Conservation (phyloP, 1,284 basidiomycete genomes). For the Boletellus deceptivus region DNA sequence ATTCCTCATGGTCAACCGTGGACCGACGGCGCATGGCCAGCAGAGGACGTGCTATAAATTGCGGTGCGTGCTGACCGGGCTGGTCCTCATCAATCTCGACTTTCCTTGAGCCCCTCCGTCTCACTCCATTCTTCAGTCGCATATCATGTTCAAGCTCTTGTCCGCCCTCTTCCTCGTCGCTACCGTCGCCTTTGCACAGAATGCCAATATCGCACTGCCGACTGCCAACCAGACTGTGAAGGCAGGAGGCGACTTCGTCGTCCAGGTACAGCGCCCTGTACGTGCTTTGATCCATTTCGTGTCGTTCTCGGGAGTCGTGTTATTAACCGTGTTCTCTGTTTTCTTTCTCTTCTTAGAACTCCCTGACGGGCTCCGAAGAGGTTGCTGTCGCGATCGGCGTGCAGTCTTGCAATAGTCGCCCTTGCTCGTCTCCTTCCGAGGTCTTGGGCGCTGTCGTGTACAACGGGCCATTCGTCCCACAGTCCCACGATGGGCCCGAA, state of each 20-base stretch:
- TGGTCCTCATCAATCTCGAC: no score
- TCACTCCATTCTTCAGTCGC: no score
- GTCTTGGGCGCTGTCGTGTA: conserved; percentile 28
- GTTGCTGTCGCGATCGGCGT: conserved; percentile 31
- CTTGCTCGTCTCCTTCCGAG: conserved; percentile 14
- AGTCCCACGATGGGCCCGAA: conserved; percentile 15
- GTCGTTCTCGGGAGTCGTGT: background rate
- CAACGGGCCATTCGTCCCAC: conserved; percentile 25
- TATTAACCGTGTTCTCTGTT: background rate
- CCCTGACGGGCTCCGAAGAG: conserved; percentile 26
- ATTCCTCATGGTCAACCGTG: no score
- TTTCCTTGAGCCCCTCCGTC: no score
- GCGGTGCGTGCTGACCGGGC: no score
- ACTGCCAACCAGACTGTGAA: conserved; percentile 5
- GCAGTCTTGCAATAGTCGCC: conserved; percentile 23
- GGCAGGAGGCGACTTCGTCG: conserved; percentile 17
- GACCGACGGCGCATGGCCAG: no score
- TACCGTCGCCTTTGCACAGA: conserved; percentile 22
- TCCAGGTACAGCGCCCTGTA: conserved; percentile 28
- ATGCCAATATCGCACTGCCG: conserved; percentile 15
- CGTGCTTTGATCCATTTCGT: conserved; percentile 2
- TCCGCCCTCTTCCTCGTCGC: conserved; percentile 10
- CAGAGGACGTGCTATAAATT: no score
- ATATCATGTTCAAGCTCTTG: conserved; percentile 15
- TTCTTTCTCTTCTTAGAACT: conserved; percentile 10